Evolutionary conservation across 345 rosid genomes (phyloP), one percentile per base, ranked within the genome.

Genomic region (Aquilaria sinensis): DNA sequence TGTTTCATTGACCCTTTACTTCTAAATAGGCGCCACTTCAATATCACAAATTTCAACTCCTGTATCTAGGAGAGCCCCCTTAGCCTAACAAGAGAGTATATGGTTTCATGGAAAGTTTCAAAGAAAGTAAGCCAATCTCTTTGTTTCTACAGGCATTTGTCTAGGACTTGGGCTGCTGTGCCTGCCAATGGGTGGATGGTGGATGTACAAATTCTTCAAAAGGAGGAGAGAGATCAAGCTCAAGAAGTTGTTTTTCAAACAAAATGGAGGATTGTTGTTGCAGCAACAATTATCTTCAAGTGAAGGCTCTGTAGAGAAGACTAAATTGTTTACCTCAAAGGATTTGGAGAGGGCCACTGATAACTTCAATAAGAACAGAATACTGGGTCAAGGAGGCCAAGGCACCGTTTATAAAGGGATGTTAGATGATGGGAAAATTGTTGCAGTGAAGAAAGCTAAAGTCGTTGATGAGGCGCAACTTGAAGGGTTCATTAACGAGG

Each of bases 401-500:
- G 50, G 50, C 49, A 62, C 66, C 12, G 57, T 62, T 51, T 62
- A 52, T 57, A 63, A 63, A 63, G 57, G 66, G 11, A 52, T 62
- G 66, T 23, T 52, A 34, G 58, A 34, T 43, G 67, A 63, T 31
- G 67, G 59, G 3, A 47, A 43, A 45, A 63, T 53, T 43, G 43
- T 71, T 11, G 70, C 70, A 3, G 57, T 65, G 12, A 71, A 72
- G 8, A 71, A 65, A 32, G 60, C 67, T 1, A 72, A 32, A n/a
- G 5, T 57, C 2, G 10, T 72, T 31, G 64, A 57, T 2, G 57
- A 58, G 49, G 67, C 23, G 31, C 48, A 51, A 67, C 50, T 71
- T 54, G 62, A 65, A 50, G 70, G 65, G 16, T 71, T 65, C 61
- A 71, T 71, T 45, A 65, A 71, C 37, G 74, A 71, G 6, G 58